A percentile compares a stretch with the other conserved stretches of the same genome.
Conservation (phyloP, 2,329 filamentous ascomycete genomes). For the Fusarium sterilihyphosum region DNA sequence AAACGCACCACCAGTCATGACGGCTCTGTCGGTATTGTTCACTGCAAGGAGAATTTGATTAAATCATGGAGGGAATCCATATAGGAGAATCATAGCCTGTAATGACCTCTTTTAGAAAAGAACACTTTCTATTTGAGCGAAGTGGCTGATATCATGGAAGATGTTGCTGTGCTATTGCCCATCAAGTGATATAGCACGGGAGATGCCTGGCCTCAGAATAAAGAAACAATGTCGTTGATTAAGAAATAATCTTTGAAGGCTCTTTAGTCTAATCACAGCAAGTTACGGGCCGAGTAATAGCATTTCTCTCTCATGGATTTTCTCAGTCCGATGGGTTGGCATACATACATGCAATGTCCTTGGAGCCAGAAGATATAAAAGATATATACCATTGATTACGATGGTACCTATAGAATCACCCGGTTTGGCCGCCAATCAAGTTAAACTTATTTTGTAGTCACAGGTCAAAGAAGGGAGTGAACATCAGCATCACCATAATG, state of each 20-base stretch:
- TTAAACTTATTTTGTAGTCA: neutral
- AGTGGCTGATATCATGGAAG: neutral
- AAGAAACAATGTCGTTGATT: neutral
- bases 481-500: no score
- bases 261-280: fast-evolving
- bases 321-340: neutral
- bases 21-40: neutral
- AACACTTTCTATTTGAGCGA: neutral
- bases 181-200: neutral
- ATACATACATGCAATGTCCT: no score
- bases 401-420: fast-evolving
- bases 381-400: neutral
- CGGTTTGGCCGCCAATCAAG: fast-evolving
- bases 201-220: neutral
- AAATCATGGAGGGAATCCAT: fast-evolving
- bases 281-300: fast-evolving
- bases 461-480: neutral
- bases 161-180: neutral
- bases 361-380: neutral
- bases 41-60: neutral
- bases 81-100: fast-evolving
- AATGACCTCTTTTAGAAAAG: fast-evolving
- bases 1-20: neutral
- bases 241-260: fast-evolving
- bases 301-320: neutral